phyloP scores from a whole-genome alignment of 345 rosid genomes.

The Crucihimalaya himalaica region DNA sequence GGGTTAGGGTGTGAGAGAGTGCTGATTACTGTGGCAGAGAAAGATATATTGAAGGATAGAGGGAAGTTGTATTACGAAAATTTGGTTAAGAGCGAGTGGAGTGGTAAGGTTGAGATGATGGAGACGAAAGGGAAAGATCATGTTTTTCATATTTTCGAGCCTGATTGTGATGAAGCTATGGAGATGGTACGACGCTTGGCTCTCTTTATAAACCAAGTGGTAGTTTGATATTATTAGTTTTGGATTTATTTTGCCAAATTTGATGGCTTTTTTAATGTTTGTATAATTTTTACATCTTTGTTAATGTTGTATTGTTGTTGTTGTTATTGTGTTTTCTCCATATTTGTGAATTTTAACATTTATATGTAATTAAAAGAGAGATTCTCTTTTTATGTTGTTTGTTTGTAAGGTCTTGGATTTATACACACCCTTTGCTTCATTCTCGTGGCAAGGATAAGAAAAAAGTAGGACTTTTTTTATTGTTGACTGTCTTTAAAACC shows the following conservation, averaged over 20 bases:
- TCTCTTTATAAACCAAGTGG: slow-evolving; percentile 44
- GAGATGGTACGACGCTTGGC: slow-evolving; percentile 50
- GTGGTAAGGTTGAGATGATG: slow-evolving; percentile 53
- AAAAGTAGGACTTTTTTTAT: not conserved
- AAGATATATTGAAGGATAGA: slow-evolving; percentile 61
- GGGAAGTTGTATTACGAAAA: slow-evolving; percentile 58
- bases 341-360: not conserved
- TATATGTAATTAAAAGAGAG: not conserved
- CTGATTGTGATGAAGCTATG: slow-evolving; percentile 50
- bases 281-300: not conserved
- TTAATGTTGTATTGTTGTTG: too few species aligned
- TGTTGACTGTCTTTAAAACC: not conserved
- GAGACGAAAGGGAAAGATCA: slow-evolving; percentile 69
- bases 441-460: not conserved
- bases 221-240: slow-evolving; percentile 12
- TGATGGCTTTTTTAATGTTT: not conserved
- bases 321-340: not conserved
- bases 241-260: not conserved
- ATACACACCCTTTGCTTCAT: not conserved
- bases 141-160: slow-evolving; percentile 67
- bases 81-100: slow-evolving; percentile 56
- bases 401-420: not conserved
- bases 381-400: not conserved
- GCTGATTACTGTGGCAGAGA: slow-evolving; percentile 60
- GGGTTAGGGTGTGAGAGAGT: slow-evolving; percentile 55